Conservation (phyloP, 192 early-diverging fungal species). For the Chytriomyces hyalinus region DNA sequence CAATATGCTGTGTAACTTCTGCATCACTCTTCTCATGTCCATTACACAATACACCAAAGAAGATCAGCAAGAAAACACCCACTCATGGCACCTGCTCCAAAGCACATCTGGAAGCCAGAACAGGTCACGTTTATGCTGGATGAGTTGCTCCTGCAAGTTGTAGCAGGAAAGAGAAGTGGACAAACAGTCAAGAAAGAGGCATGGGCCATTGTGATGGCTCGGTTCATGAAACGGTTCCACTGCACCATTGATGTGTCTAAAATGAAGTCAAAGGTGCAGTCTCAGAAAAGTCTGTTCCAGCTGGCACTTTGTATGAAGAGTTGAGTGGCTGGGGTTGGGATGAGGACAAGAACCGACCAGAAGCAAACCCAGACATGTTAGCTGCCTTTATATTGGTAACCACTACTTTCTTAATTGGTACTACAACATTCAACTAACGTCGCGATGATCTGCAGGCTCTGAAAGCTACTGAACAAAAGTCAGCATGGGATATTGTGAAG, state of each 20-base stretch:
- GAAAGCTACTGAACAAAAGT: neutral
- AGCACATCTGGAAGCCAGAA: too few species aligned
- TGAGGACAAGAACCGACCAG: neutral
- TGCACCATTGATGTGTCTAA: neutral
- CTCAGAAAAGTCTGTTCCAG: neutral
- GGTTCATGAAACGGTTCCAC: neutral
- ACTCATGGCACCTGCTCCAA: too few species aligned
- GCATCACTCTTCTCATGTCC: too few species aligned
- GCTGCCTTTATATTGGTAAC: too few species aligned
- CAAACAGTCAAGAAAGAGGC: neutral
- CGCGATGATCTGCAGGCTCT: neutral
- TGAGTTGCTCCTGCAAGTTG: neutral
- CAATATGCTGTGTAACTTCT: too few species aligned
- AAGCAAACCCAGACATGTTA: neutral
- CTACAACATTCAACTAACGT: neutral
- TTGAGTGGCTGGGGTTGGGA: constrained; percentile 5
- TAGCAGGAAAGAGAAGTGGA: neutral
- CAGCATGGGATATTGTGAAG: neutral
- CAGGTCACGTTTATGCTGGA: neutral
- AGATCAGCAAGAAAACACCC: too few species aligned
- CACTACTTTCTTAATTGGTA: too few species aligned
- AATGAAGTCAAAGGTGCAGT: constrained; percentile 1
- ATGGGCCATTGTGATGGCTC: neutral
- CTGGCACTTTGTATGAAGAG: neutral
- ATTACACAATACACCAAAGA: too few species aligned